Evolutionary conservation across 495 filamentous ascomycete genomes (phyloP), one percentile per base, ranked within the genome.

Genomic region (Parathielavia hyrcaniae): DNA sequence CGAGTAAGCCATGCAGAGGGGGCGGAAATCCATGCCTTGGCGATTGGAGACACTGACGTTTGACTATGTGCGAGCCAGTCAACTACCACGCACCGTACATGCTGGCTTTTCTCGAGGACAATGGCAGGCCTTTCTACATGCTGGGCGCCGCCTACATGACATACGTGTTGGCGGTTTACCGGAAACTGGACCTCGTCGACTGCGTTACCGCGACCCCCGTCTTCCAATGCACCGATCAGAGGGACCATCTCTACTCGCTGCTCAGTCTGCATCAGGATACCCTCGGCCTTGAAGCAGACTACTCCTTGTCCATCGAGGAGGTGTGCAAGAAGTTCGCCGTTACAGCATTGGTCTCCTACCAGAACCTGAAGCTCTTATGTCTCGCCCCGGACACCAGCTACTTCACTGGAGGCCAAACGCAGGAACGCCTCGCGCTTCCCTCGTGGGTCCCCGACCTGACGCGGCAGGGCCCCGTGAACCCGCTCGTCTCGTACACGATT

Each of bases 371-470:
- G 6, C 23, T 50, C 9, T 44, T 60, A 3, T 54, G 50, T 26
- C 43, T 60, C 1, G 50, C 57, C 1, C 57, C 57, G 23, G 35
- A 53, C 32, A 60, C 55, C 5, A 22, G 10, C 3, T 1, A 12
- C 2, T n/a, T 13, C 12, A 46, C 17, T 22, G 52, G 36, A 17
- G 47, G 22, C 10, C 44, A 1, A 5, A 0, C 1, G 35, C 23
- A 19, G 16, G 19, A 8, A 0, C 41, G 39, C 14, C 43, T 10
- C 41, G 54, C 34, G 14, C 61, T 69, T 2, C 65, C 67, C 6
- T 64, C 65, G 4, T 69, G 67, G 67, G 63, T 60, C n/a, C 67
- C 67, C 1, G 65, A 69, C 41, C 53, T 66, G 19, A 49, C 57
- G 2, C 44, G 50, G 22, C 57, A 60, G 40, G 63, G 50, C 3